phyloP scores from a whole-genome alignment of 2,329 filamentous ascomycete species.

The Epichloe typhina region DNA sequence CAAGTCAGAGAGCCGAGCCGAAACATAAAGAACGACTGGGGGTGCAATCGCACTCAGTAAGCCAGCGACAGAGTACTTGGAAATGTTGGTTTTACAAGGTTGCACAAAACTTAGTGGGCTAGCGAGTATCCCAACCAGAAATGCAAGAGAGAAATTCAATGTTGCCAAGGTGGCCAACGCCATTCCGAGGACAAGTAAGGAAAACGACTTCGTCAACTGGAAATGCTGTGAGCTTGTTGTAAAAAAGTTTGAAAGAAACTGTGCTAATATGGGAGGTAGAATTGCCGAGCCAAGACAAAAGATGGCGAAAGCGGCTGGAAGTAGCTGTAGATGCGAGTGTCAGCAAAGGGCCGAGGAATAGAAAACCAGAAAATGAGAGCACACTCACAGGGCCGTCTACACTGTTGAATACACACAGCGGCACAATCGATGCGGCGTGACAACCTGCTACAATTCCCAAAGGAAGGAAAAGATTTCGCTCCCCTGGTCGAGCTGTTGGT shows the following conservation, averaged over 20 bases:
- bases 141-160: conserved; percentile 84
- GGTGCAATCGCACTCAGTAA: conserved; percentile 51
- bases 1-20: conserved; percentile 26
- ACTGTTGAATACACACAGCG: conserved; percentile 78
- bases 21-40: conserved; percentile 41
- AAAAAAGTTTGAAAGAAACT: conserved; percentile 36
- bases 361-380: not conserved
- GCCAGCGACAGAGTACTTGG: conserved; percentile 30
- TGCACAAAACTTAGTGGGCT: conserved; percentile 66
- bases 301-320: conserved; percentile 42
- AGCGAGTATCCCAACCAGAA: conserved; percentile 70
- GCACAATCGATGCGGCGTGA: conserved; percentile 67
- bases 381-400: conserved; percentile 47
- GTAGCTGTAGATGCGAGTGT: conserved; percentile 30
- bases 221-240: conserved; percentile 54
- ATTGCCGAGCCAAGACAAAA: conserved; percentile 42
- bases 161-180: conserved; percentile 87
- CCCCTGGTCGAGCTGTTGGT: conserved; percentile 22
- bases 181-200: conserved; percentile 81
- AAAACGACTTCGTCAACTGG: conserved; percentile 76
- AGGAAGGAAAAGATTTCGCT: conserved; percentile 59
- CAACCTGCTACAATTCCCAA: conserved; percentile 57
- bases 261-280: conserved; percentile 44
- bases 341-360: not conserved
- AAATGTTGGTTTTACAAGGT: conserved; percentile 27